Percentiles rank a stretch among this genome's conserved stretches.
Evolutionary conservation across 495 filamentous ascomycete species (phyloP).

Genomic region (Amorphotheca resinae): DNA sequence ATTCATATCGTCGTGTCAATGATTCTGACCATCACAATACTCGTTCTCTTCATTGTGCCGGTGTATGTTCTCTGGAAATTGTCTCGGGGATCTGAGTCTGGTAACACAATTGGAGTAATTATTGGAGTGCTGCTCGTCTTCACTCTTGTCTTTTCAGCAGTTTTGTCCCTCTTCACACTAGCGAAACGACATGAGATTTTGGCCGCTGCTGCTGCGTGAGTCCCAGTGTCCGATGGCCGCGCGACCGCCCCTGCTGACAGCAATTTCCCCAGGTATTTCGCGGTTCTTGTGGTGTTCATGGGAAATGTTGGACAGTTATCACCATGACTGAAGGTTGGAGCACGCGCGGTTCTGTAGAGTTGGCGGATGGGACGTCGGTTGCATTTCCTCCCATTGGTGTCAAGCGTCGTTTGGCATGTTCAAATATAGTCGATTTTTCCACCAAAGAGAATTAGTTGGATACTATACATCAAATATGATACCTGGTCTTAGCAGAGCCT

Average conservation of each 20-base stretch:
- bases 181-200: constrained; percentile 26
- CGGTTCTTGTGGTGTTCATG: constrained; percentile 11
- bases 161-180: constrained; percentile 21
- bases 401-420: no score
- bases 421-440: no score
- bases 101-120: neutral
- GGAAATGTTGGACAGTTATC: constrained; percentile 1
- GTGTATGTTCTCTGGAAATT: constrained; percentile 11
- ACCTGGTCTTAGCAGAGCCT: no score
- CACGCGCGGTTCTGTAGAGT: no score
- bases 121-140: constrained; percentile 20
- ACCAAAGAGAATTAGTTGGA: no score
- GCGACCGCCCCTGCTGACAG: neutral
- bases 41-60: constrained; percentile 10
- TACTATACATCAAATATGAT: no score
- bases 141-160: constrained; percentile 22
- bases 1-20: constrained; percentile 3
- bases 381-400: no score
- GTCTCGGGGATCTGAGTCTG: neutral
- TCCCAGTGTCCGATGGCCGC: neutral
- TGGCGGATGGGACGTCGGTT: no score
- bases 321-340: no score
- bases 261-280: constrained; percentile 1
- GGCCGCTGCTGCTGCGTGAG: constrained; percentile 24
- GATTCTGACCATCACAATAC: constrained; percentile 5